Evolutionary conservation across 164 flowering plant species (phyloP), one percentile per base, ranked within the genome.

Genomic region (Umbellularia californica): DNA sequence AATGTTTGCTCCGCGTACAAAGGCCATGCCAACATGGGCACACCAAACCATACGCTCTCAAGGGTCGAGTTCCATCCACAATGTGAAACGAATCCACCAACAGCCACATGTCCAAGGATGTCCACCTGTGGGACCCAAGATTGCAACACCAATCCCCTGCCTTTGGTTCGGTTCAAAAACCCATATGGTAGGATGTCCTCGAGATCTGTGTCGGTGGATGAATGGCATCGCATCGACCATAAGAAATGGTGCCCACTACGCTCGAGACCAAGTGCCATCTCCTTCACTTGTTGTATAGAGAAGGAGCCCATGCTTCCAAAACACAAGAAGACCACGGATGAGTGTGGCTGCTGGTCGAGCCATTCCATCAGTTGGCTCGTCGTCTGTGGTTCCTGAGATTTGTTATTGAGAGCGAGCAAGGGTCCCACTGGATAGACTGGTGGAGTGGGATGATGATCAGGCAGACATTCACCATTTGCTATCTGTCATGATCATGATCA

Each of bases 21-120:
- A 27, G 92, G 90, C 90, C 92, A 88, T 2, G 87, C 60, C 5
- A 81, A 82, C 2, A 86, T 70, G 2, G 90, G 87, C 25, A 75
- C 73, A 2, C 77, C 77, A n/a, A 62, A 70, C 73, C 73, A 75
- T 10, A 75, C 1, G 73, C 77, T 70, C 69, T 75, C 77, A 25
- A 75, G 58, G 24, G 47, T 60, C 50, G 77, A 75, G 23, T 75
- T 75, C 77, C 77, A 75, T 50, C 77, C 77, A 22, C 77, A 75
- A 35, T 75, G 77, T 2, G 77, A 70, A 7, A 75, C 77, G 47
- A 70, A 75, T 6, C 73, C 77, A 0, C 77, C 78, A 13, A 76
- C 70, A 0, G 74, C 78, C 52, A 15, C 50, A 23, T 71, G 74
- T 2, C 65, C 68, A 2, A 76, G 74, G 17, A 76, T 55, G 3